Percentiles rank a stretch among this genome's conserved stretches.
Evolutionary conservation across 108 stramenopile genomes (phyloP).

Genomic region (Stephanodiscus minutulus): DNA sequence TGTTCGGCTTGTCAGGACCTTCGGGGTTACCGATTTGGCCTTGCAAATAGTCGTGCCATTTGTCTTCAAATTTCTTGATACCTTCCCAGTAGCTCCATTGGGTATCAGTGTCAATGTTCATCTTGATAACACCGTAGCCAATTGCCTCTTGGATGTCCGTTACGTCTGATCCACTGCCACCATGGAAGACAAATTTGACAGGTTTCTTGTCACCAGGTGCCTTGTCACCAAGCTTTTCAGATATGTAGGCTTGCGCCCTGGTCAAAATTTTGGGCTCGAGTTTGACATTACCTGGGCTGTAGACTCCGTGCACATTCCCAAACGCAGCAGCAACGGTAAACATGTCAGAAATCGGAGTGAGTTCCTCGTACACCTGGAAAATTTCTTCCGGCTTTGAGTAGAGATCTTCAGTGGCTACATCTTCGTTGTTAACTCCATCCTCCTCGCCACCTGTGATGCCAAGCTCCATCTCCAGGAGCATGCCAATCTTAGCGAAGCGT

Average conservation of each 20-base stretch:
- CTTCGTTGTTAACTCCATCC: constrained; percentile 93
- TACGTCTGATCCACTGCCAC: constrained; percentile 85
- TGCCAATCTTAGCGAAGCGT: constrained; percentile 80
- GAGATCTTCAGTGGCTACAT: constrained; percentile 77
- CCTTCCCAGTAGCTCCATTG: constrained; percentile 94
- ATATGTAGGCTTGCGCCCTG: constrained; percentile 81
- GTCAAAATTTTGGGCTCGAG: constrained; percentile 88
- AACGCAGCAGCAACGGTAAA: constrained; percentile 94
- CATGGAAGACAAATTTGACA: constrained; percentile 93
- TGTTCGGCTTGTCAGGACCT: constrained; percentile 94
- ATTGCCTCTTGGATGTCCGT: constrained; percentile 83
- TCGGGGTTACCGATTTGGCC: constrained; percentile 95
- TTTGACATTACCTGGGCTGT: constrained; percentile 92
- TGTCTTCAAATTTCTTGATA: constrained; percentile 75
- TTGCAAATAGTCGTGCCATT: constrained; percentile 86
- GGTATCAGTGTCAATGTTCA: constrained; percentile 98
- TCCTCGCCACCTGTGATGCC: constrained; percentile 96
- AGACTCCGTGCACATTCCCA: constrained; percentile 95
- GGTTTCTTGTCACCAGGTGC: constrained; percentile 84
- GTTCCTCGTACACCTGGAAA: constrained; percentile 72
- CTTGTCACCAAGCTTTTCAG: constrained; percentile 79
- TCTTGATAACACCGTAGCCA: constrained; percentile 92
- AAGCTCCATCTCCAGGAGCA: constrained; percentile 93
- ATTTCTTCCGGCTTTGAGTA: constrained; percentile 95
- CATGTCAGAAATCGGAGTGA: constrained; percentile 68